These are phyloP conservation scores for Neoboletus brunneissimus DNA, from an alignment of 768 basidiomycete genomes.

Conservation along the genomic window DNA sequence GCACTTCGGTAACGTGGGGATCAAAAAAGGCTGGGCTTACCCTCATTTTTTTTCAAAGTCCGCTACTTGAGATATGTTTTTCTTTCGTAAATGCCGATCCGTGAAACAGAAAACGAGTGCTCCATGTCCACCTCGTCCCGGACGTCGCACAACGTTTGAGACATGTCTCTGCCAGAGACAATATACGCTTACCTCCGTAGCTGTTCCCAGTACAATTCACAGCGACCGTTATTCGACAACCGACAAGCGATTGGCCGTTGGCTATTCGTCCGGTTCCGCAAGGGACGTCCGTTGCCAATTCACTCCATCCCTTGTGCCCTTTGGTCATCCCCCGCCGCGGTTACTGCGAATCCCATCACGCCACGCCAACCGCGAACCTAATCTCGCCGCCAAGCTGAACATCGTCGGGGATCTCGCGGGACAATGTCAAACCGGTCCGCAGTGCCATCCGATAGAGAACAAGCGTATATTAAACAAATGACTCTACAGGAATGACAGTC, in stretches of 20 bases:
- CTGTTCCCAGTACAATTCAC: not conserved
- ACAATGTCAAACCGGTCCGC: not conserved
- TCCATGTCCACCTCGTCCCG: not conserved
- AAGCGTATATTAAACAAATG: constrained; percentile 15
- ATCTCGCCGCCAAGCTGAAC: not conserved
- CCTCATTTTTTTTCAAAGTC: constrained; percentile 38
- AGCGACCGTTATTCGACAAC: not conserved
- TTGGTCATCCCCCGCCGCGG: constrained; percentile 20
- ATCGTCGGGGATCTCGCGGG: constrained; percentile 9
- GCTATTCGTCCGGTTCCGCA: constrained; percentile 16
- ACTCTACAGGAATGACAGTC: constrained; percentile 21
- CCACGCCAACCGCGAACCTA: constrained; percentile 13
- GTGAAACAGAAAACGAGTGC: constrained; percentile 3
- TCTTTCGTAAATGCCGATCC: constrained; percentile 28
- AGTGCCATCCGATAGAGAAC: not conserved
- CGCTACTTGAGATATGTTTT: constrained; percentile 21
- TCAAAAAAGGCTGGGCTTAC: constrained; percentile 35
- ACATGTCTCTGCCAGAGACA: too few relatives aligned
- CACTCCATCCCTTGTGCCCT: constrained; percentile 20
- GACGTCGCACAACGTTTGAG: not conserved
- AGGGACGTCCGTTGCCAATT: constrained; percentile 19
- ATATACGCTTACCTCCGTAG: not conserved
- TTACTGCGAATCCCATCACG: not conserved
- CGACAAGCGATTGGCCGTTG: constrained; percentile 7
- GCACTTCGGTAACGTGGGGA: constrained; percentile 41